Conservation (phyloP, 495 filamentous ascomycete species). For the Clavariopsis aquatica region DNA sequence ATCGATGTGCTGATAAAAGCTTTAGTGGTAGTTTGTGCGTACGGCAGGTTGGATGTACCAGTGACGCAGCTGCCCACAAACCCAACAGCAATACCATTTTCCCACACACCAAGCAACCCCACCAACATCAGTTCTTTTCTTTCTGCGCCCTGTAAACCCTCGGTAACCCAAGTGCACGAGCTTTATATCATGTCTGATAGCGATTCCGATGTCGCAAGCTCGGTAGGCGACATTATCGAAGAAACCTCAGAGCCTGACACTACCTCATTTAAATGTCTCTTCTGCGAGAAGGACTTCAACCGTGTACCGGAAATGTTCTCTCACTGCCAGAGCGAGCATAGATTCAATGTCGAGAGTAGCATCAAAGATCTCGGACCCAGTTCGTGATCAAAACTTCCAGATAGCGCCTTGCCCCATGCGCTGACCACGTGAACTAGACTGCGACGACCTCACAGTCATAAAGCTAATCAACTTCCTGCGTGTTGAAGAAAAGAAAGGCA, state of each 20-base stretch:
- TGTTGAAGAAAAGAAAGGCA: not conserved
- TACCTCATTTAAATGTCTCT: slow-evolving; percentile 21
- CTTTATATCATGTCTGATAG: slow-evolving; percentile 14
- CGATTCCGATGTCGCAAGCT: slow-evolving; percentile 15
- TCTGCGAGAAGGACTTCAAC: slow-evolving; percentile 13
- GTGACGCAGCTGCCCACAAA: not conserved
- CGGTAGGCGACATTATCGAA: slow-evolving; percentile 23
- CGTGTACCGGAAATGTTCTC: slow-evolving; percentile 6
- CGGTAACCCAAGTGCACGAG: not conserved
- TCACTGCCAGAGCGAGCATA: slow-evolving; percentile 9
- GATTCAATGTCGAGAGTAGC: slow-evolving; percentile 7
- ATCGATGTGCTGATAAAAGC: not conserved
- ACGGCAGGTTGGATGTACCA: not conserved
- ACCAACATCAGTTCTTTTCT: not conserved
- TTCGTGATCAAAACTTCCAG: not conserved
- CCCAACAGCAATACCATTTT: not conserved
- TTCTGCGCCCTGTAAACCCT: too few relatives aligned
- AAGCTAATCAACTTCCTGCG: slow-evolving; percentile 33
- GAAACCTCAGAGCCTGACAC: slow-evolving; percentile 19
- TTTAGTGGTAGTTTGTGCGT: not conserved
- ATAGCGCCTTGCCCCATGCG: slow-evolving; percentile 1
- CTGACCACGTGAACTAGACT: slow-evolving; percentile 7
- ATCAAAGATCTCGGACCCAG: slow-evolving; percentile 10
- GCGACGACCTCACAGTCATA: slow-evolving; percentile 18
- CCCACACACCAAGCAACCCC: not conserved